Percentiles rank a stretch among this genome's conserved stretches.
Conservation (phyloP, 129 eudicot species). For the sunflower (Helianthus annuus) region HanXRQr2.0-SUNRISE NC_035438.2:15633053-15633552, state of each 20-base stretch:
- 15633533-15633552: conserved; percentile 17
- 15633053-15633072: neutral
- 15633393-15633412: neutral
- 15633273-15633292: neutral
- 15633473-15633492: neutral
- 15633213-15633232: no score
- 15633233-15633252: neutral
- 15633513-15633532: neutral
- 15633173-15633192: no score
- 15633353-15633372: neutral
- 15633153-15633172: no score
- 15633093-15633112: neutral
- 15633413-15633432: neutral
- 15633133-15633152: no score
- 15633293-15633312: neutral
- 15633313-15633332: neutral
- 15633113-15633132: neutral
- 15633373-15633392: neutral
- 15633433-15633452: no score
- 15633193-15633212: no score
- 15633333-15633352: neutral
- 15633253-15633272: neutral
- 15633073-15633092: neutral
- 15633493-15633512: neutral
- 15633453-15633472: neutral